Percentiles rank a stretch among this genome's conserved stretches.
phyloP scores from a whole-genome alignment of 805 yeast genomes.

The Starmerella roubikii region DNA sequence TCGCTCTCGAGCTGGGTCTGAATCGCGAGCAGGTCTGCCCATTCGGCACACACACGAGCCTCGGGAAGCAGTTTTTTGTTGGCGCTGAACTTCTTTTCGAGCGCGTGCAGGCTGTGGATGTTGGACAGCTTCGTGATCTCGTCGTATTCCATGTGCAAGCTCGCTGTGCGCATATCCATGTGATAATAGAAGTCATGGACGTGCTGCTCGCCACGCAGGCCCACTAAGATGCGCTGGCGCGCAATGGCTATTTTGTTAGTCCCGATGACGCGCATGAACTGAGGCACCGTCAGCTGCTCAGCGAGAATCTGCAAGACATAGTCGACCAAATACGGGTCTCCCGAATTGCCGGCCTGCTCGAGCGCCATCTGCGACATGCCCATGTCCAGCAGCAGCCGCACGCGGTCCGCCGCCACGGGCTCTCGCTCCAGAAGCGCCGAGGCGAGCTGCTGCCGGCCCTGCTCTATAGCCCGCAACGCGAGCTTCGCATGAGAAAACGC shows the following conservation, averaged over 20 bases:
- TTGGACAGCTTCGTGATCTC: constrained; percentile 14
- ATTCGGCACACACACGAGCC: constrained; percentile 32
- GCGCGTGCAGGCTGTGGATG: constrained; percentile 18
- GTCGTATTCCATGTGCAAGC: constrained; percentile 12
- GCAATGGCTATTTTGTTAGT: constrained; percentile 32
- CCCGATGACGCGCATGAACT: constrained; percentile 54
- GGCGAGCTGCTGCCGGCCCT: constrained; percentile 64
- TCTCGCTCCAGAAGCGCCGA: constrained; percentile 56
- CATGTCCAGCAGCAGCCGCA: constrained; percentile 51
- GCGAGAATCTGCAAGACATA: constrained; percentile 44
- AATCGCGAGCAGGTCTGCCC: constrained; percentile 30
- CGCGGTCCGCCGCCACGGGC: constrained; percentile 43
- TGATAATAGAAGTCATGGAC: constrained; percentile 48
- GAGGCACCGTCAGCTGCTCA: constrained; percentile 44
- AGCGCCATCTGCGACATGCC: constrained; percentile 62
- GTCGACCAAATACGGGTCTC: constrained; percentile 46
- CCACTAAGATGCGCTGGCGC: constrained; percentile 29
- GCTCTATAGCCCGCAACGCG: constrained; percentile 56
- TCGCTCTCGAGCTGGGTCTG: constrained; percentile 36
- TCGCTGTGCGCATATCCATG: constrained; percentile 35
- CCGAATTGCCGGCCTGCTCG: constrained; percentile 47
- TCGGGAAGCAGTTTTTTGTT: constrained; percentile 25
- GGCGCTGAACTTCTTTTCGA: constrained; percentile 27
- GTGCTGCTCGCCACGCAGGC: constrained; percentile 25
- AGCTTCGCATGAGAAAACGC: constrained; percentile 46